Conservation (phyloP, 805 yeast species). For the Sugiyamaella qingdaonensis region DNA sequence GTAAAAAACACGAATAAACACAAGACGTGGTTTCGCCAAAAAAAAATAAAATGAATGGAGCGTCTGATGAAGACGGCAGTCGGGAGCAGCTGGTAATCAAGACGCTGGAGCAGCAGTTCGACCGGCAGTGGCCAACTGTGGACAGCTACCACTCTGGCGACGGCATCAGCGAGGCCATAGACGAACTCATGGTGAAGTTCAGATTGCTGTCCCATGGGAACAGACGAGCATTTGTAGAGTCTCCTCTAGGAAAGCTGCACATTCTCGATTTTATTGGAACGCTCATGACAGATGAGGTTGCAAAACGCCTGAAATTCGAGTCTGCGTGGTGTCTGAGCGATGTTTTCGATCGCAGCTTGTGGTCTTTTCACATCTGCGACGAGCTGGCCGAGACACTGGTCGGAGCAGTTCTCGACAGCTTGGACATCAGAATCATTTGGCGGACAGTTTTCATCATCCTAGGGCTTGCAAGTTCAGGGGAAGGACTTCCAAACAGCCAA, state of each 20-base stretch:
- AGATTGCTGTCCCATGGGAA: neutral
- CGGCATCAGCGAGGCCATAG: neutral
- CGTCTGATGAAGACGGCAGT: no score
- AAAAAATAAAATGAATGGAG: no score
- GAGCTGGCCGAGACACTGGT: neutral
- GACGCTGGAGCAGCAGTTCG: neutral
- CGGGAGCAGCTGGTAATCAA: no score
- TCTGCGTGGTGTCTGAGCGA: neutral
- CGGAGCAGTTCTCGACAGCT: neutral
- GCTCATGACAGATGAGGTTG: neutral
- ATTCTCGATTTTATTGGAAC: constrained; percentile 6
- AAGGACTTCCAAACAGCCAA: no score
- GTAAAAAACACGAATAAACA: no score
- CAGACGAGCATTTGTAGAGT: constrained; percentile 2
- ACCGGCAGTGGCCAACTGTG: constrained; percentile 1
- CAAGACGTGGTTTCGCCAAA: no score
- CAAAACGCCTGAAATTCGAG: neutral
- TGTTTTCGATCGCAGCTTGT: constrained; percentile 1
- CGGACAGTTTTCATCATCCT: neutral
- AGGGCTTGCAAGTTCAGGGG: neutral
- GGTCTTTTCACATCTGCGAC: constrained; percentile 1
- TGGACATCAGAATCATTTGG: neutral
- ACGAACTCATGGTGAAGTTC: constrained; percentile 1
- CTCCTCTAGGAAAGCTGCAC: constrained; percentile 7
- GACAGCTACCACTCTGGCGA: neutral